phyloP scores from a whole-genome alignment of 495 filamentous ascomycete species.

The Tuber brumale region DNA sequence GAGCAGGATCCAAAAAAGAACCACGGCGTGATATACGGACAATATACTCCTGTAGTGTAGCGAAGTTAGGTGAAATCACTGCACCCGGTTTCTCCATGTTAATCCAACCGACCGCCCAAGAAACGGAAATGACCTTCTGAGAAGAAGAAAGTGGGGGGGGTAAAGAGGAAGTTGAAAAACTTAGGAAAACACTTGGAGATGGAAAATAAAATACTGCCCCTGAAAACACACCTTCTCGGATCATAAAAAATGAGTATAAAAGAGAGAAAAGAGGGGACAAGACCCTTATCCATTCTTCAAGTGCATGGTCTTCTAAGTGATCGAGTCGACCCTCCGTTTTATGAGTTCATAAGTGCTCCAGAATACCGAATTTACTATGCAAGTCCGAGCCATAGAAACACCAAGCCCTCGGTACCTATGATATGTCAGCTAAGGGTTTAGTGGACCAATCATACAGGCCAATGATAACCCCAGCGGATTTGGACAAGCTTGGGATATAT shows the following conservation, averaged over 20 bases:
- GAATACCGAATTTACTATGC: slow-evolving; percentile 67
- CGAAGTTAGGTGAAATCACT: not conserved
- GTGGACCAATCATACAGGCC: not conserved
- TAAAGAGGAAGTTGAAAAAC: not conserved
- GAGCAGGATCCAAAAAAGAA: slow-evolving; percentile 5
- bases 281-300: not conserved
- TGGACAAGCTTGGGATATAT: not conserved
- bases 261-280: slow-evolving; percentile 1
- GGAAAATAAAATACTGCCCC: not conserved
- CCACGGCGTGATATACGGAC: not conserved
- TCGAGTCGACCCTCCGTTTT: slow-evolving; percentile 46
- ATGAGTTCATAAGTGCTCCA: slow-evolving; percentile 71
- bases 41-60: not conserved
- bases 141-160: not conserved
- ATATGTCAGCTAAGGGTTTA: not conserved
- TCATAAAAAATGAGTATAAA: not conserved
- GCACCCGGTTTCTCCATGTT: not conserved
- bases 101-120: not conserved
- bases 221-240: not conserved
- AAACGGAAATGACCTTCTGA: not conserved
- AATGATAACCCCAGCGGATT: not conserved
- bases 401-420: slow-evolving; percentile 55
- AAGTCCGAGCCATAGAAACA: slow-evolving; percentile 72
- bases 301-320: slow-evolving; percentile 14
- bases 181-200: not conserved